Percentiles rank a stretch among this genome's conserved stretches.
Evolutionary conservation across 2,329 filamentous ascomycete species (phyloP).

Genomic region (Ophiocordyceps australis): DNA sequence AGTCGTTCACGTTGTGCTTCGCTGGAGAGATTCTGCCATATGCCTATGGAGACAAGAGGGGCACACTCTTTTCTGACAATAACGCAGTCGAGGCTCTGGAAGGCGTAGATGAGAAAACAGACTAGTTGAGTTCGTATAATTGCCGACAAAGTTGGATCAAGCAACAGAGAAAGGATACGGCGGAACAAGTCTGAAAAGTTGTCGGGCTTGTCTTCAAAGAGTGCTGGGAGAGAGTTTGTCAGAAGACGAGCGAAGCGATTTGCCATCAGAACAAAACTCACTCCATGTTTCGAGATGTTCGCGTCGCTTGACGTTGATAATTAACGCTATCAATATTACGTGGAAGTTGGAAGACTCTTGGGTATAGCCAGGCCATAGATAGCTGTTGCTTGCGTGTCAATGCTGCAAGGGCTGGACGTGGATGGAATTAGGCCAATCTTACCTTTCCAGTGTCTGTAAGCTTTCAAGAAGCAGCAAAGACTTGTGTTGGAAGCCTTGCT

Average conservation of each 20-base stretch:
- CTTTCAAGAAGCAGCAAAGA: slow-evolving; percentile 74
- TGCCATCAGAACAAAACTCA: no score
- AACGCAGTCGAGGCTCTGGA: slow-evolving; percentile 79
- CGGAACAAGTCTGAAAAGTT: slow-evolving; percentile 85
- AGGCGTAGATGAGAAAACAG: slow-evolving; percentile 76
- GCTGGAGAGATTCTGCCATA: slow-evolving; percentile 83
- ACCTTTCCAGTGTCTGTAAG: slow-evolving; percentile 76
- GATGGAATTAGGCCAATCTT: slow-evolving; percentile 4
- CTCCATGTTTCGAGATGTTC: slow-evolving; percentile 81
- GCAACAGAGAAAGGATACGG: slow-evolving; percentile 71
- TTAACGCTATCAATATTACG: slow-evolving; percentile 67
- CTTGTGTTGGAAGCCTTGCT: slow-evolving; percentile 59
- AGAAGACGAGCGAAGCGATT: no score
- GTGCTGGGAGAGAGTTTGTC: slow-evolving; percentile 35
- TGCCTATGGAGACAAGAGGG: slow-evolving; percentile 80
- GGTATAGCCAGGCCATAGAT: slow-evolving; percentile 85
- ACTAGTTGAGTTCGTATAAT: slow-evolving; percentile 66
- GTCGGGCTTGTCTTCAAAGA: slow-evolving; percentile 58
- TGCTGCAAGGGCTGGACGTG: no score
- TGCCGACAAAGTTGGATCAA: slow-evolving; percentile 49
- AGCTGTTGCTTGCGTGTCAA: slow-evolving; percentile 29
- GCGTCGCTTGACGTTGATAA: slow-evolving; percentile 74
- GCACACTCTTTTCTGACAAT: slow-evolving; percentile 93
- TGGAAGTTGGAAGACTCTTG: slow-evolving; percentile 86
- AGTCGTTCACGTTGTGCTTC: slow-evolving; percentile 56